These are phyloP conservation scores for Fusarium sp. DNA, from an alignment of 2,329 filamentous ascomycete species.

Conservation along the genomic window DNA sequence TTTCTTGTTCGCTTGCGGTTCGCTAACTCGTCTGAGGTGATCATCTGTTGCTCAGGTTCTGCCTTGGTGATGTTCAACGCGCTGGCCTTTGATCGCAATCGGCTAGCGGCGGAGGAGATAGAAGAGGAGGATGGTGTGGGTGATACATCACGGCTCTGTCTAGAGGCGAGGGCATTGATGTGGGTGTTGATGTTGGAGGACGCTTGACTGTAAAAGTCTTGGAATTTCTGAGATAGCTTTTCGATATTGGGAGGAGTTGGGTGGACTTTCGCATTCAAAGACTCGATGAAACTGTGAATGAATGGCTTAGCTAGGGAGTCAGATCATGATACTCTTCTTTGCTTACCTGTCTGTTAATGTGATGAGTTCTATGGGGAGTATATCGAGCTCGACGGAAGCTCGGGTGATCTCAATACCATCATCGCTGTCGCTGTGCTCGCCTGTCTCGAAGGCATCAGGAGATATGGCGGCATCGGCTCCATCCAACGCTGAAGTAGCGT, in stretches of 20 bases:
- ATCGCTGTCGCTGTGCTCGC: slow-evolving; percentile 59
- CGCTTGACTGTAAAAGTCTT: slow-evolving; percentile 91
- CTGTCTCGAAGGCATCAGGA: slow-evolving; percentile 66
- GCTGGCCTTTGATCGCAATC: slow-evolving; percentile 69
- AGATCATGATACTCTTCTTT: slow-evolving; percentile 3
- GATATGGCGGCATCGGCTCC: slow-evolving; percentile 45
- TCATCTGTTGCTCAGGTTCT: slow-evolving; percentile 82
- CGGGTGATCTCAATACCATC: slow-evolving; percentile 64
- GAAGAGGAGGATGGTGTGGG: slow-evolving; percentile 69
- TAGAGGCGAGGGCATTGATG: slow-evolving; percentile 82
- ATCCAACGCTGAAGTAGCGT: slow-evolving; percentile 52
- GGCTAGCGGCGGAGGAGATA: slow-evolving; percentile 68
- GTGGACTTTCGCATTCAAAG: slow-evolving; percentile 88
- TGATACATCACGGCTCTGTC: slow-evolving; percentile 78
- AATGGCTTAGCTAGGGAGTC: slow-evolving; percentile 31
- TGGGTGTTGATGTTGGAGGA: slow-evolving; percentile 89
- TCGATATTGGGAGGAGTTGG: slow-evolving; percentile 87
- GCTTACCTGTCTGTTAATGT: slow-evolving; percentile 87
- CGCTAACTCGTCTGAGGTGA: slow-evolving; percentile 87
- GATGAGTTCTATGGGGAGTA: slow-evolving; percentile 93
- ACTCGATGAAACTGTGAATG: slow-evolving; percentile 84
- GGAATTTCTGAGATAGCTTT: slow-evolving; percentile 86
- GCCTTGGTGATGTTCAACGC: slow-evolving; percentile 65
- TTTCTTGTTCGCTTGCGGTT: slow-evolving; percentile 84
- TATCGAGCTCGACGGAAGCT: slow-evolving; percentile 81